Base-by-base conservation (phyloP, 352 stramenopile genomes). In the Aphanomyces stellatus region DNA sequence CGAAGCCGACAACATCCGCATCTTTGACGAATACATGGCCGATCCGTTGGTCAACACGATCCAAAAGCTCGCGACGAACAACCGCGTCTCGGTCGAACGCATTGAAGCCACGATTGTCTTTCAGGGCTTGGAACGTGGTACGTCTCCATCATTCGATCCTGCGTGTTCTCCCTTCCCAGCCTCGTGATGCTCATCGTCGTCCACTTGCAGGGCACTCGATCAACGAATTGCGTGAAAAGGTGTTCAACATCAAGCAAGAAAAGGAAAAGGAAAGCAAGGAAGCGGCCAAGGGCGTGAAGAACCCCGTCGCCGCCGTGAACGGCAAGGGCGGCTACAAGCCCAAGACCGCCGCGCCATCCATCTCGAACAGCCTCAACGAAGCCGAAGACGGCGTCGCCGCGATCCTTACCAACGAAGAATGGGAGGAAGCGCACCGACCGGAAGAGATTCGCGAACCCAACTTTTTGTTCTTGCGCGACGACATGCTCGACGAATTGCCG, bases 11-110 rank as follows among this genome's bases (percentile, higher is more conserved):
- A 81, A 91, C 66, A 73, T 83, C 42, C 65, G 88, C 68, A 77
- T 93, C 56, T 90, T 90, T 77, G 74, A 87, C 57, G 67, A 95
- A 40, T 88, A 82, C 68, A 84, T 97, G 75, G 79, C 91, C 62
- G 83, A 97, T 75, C 87, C 90, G 22, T 62, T 96, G 56, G 78
- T 83, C 42, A 93, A 88, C 81, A 95, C 86, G 57, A 70, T 94
- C 1, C 72, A 83, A 25, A 90, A 92, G 65, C 83, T 98, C 25
- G 79, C 85, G 55, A 81, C 79, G 64, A 86, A 84, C 71, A 92
- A 82, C 62, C 70, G 82, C 62, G 69, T 91, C 56, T 80, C 81
- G 10, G 89, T 89, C 73, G 74, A 79, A 59, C 85, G 81, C 40
- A 78, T 93, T 37, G 85, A 93, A 71, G 85, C 85, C 30, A 90